Conservation (phyloP, 495 filamentous ascomycete species). For the Choiromyces venosus region DNA sequence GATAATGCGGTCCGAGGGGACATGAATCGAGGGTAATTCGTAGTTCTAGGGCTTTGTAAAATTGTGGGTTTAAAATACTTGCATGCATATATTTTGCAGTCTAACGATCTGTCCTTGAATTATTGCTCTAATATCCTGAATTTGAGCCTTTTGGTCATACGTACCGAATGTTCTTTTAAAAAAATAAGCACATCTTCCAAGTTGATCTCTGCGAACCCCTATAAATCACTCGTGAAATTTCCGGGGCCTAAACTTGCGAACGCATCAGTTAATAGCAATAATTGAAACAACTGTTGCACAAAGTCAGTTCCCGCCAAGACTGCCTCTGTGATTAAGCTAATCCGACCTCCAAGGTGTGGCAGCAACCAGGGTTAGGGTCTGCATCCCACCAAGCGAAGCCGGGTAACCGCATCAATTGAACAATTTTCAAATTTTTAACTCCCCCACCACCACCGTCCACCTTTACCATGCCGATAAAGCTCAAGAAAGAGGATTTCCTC, state of each 20-base stretch:
- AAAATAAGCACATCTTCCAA: no score
- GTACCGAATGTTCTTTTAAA: no score
- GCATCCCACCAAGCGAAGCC: neutral
- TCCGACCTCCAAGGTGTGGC: neutral
- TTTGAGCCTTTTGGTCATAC: no score
- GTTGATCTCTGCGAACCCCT: neutral
- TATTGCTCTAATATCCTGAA: neutral
- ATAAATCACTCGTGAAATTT: neutral
- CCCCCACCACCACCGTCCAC: neutral
- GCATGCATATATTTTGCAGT: neutral
- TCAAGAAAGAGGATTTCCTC: conserved; percentile 37
- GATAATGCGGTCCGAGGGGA: neutral
- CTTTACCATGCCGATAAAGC: conserved; percentile 35
- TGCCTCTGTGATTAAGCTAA: no score
- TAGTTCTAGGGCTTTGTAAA: neutral
- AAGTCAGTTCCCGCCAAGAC: no score
- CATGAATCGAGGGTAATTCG: neutral
- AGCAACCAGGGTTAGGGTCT: neutral
- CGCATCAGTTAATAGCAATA: neutral
- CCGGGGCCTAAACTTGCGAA: neutral
- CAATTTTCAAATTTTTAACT: neutral
- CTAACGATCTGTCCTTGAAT: neutral
- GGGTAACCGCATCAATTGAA: neutral
- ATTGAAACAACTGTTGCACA: neutral
- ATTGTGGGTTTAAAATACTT: neutral